Base-by-base conservation (phyloP, 495 filamentous ascomycete species). In the Penicillium crystallinum region DNA sequence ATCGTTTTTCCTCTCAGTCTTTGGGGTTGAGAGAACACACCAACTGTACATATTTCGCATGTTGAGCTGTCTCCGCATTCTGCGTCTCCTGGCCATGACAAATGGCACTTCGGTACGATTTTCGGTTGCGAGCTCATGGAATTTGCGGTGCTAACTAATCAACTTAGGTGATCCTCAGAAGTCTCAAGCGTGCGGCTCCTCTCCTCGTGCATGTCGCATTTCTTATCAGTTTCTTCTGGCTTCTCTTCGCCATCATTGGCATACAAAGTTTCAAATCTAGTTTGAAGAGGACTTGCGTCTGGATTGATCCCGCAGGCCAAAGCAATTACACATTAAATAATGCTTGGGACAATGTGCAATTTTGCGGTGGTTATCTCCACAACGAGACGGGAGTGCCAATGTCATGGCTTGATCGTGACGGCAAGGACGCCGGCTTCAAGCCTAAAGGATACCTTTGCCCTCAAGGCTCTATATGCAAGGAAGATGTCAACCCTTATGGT, bases 241-340 rank as follows among this genome's bases (percentile, higher is more conserved):
- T 99, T 37, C 75, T 99, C 7, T 99, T 99, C 71, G 95, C 92
- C 25, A 95, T 99, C 56, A 81, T 97, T 37, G 93, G 95, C 1
- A 85, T 97, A 14, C 93, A 99, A 69, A 93, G 87, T 69, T 99
- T 99, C 80, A 99, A 99, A 68, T 88, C 90, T 7, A 97, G 93
- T 63, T 74, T 97, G 25, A 80, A 84, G 58, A 85, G 93, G 29
- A 88, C 81, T 50, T 99, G 93, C 64, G 84, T 91, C 17, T 99
- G 91, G 92, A 67, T 83, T 47, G 85, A 88, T 52, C 83, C 73
- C 0, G 58, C 67, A 19, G 67, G 64, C 4, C 52, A 64, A 40
- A 56, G 45, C 5, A 67, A 70, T 38, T 81, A 67, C 76, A 54
- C 64, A 2, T 55, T 64, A 54, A 72, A 74, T 65, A 42, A 75